Conservation (phyloP, 2,329 filamentous ascomycete species). For the Colletotrichum horii region DNA sequence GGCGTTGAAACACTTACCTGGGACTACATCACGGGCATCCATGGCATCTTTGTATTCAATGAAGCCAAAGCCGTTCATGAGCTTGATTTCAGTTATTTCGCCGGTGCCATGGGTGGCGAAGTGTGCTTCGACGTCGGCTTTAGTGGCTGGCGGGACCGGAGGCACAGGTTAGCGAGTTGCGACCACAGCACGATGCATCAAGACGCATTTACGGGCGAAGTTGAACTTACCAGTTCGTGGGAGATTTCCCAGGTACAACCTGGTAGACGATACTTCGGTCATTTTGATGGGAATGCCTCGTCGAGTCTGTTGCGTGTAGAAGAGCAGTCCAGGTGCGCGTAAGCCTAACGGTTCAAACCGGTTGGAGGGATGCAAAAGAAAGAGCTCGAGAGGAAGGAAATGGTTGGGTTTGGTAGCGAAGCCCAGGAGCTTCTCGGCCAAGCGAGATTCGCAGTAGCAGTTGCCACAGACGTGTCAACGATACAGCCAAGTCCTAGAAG, state of each 20-base stretch:
- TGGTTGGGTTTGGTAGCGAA: background rate
- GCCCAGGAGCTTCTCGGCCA: background rate
- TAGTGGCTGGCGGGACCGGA: conserved; percentile 75
- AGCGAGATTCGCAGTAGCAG: background rate
- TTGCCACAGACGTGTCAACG: background rate
- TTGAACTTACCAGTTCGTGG: conserved; percentile 84
- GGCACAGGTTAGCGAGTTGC: background rate
- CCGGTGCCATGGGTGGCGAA: conserved; percentile 96
- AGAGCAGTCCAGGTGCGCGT: background rate
- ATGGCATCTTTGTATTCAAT: conserved; percentile 99
- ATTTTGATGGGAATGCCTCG: conserved; percentile 51
- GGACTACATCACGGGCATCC: conserved; percentile 98
- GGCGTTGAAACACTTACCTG: conserved; percentile 68
- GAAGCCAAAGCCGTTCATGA: conserved; percentile 99
- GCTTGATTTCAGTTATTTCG: conserved; percentile 98
- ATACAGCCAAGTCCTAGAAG: background rate
- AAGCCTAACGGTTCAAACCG: background rate
- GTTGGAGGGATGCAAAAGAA: background rate
- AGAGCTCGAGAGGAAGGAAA: background rate
- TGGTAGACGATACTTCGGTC: conserved; percentile 90
- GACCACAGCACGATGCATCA: background rate
- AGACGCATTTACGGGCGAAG: background rate
- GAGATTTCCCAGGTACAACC: conserved; percentile 97
- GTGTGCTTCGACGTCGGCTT: conserved; percentile 94
- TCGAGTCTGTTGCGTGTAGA: background rate